A percentile compares a stretch with the other conserved stretches of the same genome.
phyloP scores from a whole-genome alignment of 106 monocot species.

The Dendrobium chrysotoxum region DNA sequence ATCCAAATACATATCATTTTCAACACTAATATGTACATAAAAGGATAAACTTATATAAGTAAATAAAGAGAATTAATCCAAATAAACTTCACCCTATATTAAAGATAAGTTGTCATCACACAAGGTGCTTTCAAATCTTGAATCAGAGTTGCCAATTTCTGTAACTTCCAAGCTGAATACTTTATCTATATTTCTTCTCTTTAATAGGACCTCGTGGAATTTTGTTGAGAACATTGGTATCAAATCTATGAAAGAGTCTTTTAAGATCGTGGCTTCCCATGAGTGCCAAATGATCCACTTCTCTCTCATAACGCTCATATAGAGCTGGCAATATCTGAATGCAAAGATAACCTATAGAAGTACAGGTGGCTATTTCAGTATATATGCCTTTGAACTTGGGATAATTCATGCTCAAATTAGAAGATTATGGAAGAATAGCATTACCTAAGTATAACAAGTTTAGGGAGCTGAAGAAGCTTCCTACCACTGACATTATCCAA shows the following conservation, averaged over 20 bases:
- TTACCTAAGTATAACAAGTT: slow-evolving; percentile 45
- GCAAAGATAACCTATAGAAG: slow-evolving; percentile 10
- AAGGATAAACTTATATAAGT: not conserved
- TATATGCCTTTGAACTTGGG: not conserved
- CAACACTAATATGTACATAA: slow-evolving; percentile 1
- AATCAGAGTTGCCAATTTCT: not conserved
- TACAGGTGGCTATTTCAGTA: not conserved
- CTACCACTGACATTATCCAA: slow-evolving; percentile 41
- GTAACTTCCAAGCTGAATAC: not conserved
- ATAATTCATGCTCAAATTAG: not conserved
- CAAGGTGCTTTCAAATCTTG: not conserved
- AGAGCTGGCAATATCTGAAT: slow-evolving; percentile 15
- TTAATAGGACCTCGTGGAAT: slow-evolving; percentile 22
- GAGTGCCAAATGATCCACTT: slow-evolving; percentile 21
- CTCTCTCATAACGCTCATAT: slow-evolving; percentile 23
- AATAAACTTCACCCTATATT: not conserved
- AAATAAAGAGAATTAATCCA: not conserved
- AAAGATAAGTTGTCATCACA: not conserved
- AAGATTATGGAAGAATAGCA: not conserved
- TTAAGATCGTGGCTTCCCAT: slow-evolving; percentile 21
- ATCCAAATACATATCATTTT: not conserved
- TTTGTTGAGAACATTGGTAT: slow-evolving; percentile 19
- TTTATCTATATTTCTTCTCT: slow-evolving; percentile 19
- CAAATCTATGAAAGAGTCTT: slow-evolving; percentile 9
- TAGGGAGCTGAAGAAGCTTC: slow-evolving; percentile 32